Conservation (phyloP, 176 grass and related monocot genomes). For the Calamus simplicifolius region DNA sequence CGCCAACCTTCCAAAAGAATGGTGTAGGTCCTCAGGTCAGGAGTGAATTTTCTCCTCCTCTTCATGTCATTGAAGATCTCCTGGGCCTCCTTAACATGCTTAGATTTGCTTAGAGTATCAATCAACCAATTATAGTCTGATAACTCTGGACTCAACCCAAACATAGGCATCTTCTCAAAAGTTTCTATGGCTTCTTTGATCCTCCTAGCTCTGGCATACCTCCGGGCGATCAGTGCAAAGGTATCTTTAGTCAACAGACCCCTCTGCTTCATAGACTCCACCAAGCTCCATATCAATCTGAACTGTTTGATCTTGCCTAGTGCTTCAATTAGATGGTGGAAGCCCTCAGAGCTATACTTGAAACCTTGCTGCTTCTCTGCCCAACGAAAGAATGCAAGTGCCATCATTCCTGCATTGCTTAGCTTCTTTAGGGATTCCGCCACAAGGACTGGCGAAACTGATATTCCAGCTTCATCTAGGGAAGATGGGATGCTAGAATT, state of each 20-base stretch:
- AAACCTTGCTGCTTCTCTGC: slow-evolving; percentile 61
- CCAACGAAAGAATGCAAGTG: slow-evolving; percentile 59
- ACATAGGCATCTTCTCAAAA: slow-evolving; percentile 52
- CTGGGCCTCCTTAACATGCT: slow-evolving; percentile 45
- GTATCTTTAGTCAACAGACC: slow-evolving; percentile 49
- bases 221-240: slow-evolving; percentile 42
- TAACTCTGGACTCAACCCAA: slow-evolving; percentile 34
- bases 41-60: slow-evolving; percentile 41
- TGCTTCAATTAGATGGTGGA: slow-evolving; percentile 65
- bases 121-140: slow-evolving; percentile 64
- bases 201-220: slow-evolving; percentile 45
- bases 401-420: slow-evolving; percentile 45
- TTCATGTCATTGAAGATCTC: slow-evolving; percentile 60
- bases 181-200: slow-evolving; percentile 47
- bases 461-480: slow-evolving; percentile 32
- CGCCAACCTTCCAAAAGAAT: slow-evolving; percentile 39
- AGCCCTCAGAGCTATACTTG: slow-evolving; percentile 33
- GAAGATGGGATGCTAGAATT: slow-evolving; percentile 8
- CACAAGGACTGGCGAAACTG: slow-evolving; percentile 29
- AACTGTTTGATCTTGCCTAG: slow-evolving; percentile 77
- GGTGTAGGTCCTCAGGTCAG: slow-evolving; percentile 37
- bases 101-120: slow-evolving; percentile 52
- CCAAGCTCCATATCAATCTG: slow-evolving; percentile 51
- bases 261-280: slow-evolving; percentile 44
- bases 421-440: slow-evolving; percentile 50